Conservation (phyloP, 2,329 filamentous ascomycete genomes). For the Botrytis paeoniae region DNA sequence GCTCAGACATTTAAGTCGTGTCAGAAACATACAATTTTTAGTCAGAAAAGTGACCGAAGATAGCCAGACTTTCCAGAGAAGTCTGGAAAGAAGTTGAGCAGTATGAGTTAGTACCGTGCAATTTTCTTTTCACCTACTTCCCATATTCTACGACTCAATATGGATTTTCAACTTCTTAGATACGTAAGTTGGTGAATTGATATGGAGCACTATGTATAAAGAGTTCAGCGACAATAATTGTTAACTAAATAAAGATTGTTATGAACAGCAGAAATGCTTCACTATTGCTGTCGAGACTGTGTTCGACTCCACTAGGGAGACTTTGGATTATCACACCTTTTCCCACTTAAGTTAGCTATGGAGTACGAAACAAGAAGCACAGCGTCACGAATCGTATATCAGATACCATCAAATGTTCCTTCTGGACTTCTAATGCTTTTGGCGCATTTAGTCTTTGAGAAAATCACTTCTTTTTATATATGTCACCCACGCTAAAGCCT, state of each 20-base stretch:
- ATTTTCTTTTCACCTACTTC: background rate
- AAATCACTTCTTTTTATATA: background rate
- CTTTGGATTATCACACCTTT: background rate
- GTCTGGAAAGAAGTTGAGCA: background rate
- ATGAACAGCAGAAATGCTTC: background rate
- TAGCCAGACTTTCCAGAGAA: accelerated
- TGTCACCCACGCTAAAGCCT: background rate
- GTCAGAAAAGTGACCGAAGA: background rate
- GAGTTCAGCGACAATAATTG: background rate
- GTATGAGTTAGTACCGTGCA: background rate
- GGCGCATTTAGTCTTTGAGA: no score
- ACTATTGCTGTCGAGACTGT: background rate
- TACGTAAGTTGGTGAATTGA: background rate
- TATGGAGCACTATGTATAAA: background rate
- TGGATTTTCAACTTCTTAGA: background rate
- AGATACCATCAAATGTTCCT: background rate
- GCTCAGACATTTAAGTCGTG: background rate
- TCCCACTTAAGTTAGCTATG: background rate
- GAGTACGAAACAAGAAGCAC: background rate
- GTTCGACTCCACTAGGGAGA: background rate
- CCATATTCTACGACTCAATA: background rate
- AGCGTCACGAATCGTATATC: background rate
- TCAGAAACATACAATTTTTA: background rate
- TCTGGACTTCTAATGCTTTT: no score
- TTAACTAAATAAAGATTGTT: background rate